A percentile compares a stretch with the other conserved stretches of the same genome.
Evolutionary conservation across 352 stramenopile genomes (phyloP).

Genomic region (Globisporangium takayamanum): DNA sequence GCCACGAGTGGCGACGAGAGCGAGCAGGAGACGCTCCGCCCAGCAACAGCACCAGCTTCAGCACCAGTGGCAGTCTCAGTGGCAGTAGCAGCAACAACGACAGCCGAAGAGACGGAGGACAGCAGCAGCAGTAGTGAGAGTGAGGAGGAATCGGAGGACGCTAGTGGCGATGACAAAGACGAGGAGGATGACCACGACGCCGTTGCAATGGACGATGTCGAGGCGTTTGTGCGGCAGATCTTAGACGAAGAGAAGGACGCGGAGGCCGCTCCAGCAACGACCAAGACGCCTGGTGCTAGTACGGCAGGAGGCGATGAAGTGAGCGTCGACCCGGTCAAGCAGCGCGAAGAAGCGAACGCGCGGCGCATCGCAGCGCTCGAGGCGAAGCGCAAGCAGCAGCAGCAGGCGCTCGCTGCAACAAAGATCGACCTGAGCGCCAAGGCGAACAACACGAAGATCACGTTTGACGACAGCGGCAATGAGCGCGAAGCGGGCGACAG

Average conservation of each 20-base stretch:
- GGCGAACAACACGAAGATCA: slow-evolving; percentile 61
- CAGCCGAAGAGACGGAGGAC: neutral
- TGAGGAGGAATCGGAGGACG: slow-evolving; percentile 1
- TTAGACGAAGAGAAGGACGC: slow-evolving; percentile 11
- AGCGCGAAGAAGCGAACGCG: slow-evolving; percentile 29
- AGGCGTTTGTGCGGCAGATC: slow-evolving; percentile 36
- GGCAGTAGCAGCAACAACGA: neutral
- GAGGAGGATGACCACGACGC: neutral
- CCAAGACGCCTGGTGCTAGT: too few relatives aligned
- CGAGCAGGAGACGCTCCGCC: slow-evolving; percentile 1
- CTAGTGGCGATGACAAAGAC: neutral
- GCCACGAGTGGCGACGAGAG: slow-evolving; percentile 10
- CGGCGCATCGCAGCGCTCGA: slow-evolving; percentile 49
- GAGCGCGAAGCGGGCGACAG: slow-evolving; percentile 22
- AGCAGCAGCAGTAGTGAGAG: slow-evolving; percentile 7
- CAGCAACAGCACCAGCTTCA: neutral
- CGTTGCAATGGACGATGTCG: slow-evolving; percentile 22
- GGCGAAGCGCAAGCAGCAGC: slow-evolving; percentile 26
- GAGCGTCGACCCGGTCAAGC: slow-evolving; percentile 7
- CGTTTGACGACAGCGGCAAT: slow-evolving; percentile 65
- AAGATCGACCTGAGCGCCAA: slow-evolving; percentile 19
- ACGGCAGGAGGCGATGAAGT: slow-evolving; percentile 1
- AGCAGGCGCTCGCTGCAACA: slow-evolving; percentile 12
- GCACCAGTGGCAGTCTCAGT: neutral
- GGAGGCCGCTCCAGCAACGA: neutral